Percentiles rank a stretch among this genome's conserved stretches.
Conservation (phyloP, 2,329 filamentous ascomycete species). For the Scopulariopsis brevicaulis region DNA sequence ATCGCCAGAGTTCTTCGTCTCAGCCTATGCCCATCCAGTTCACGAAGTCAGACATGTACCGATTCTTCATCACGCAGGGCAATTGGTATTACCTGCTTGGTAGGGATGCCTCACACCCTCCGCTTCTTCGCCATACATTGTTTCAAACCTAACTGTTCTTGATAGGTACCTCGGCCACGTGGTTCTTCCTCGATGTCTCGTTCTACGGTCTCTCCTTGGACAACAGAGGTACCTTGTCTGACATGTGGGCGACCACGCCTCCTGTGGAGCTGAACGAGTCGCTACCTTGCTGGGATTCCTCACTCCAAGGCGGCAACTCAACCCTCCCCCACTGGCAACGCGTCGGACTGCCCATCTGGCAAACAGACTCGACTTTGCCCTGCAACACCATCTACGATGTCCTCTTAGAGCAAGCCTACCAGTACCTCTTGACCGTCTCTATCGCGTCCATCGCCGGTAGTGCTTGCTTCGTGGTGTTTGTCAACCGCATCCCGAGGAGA, state of each 20-base stretch:
- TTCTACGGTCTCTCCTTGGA: slow-evolving; percentile 45
- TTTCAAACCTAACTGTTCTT: slow-evolving; percentile 5
- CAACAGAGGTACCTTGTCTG: slow-evolving; percentile 27
- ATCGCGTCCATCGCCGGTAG: slow-evolving; percentile 38
- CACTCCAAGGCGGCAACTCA: slow-evolving; percentile 27
- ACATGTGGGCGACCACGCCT: slow-evolving; percentile 27
- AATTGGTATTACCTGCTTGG: slow-evolving; percentile 33
- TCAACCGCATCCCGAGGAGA: slow-evolving; percentile 34
- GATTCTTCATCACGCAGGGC: slow-evolving; percentile 35
- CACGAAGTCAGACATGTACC: slow-evolving; percentile 32
- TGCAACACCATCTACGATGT: slow-evolving; percentile 41
- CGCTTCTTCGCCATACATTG: background rate
- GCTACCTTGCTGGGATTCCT: slow-evolving; percentile 36
- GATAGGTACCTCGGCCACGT: slow-evolving; percentile 31
- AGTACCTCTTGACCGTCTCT: slow-evolving; percentile 39
- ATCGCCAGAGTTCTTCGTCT: slow-evolving; percentile 8
- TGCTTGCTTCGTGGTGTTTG: slow-evolving; percentile 33
- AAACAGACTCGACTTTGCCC: slow-evolving; percentile 33
- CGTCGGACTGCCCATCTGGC: slow-evolving; percentile 32
- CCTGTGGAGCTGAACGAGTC: slow-evolving; percentile 20
- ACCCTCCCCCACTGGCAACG: slow-evolving; percentile 27
- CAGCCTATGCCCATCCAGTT: slow-evolving; percentile 33
- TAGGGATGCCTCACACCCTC: background rate
- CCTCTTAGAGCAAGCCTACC: slow-evolving; percentile 37
- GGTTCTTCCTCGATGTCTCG: slow-evolving; percentile 44